Evolutionary conservation across 495 filamentous ascomycete genomes (phyloP).

Genomic region (Pseudoneurospora amorphoporcata): DNA sequence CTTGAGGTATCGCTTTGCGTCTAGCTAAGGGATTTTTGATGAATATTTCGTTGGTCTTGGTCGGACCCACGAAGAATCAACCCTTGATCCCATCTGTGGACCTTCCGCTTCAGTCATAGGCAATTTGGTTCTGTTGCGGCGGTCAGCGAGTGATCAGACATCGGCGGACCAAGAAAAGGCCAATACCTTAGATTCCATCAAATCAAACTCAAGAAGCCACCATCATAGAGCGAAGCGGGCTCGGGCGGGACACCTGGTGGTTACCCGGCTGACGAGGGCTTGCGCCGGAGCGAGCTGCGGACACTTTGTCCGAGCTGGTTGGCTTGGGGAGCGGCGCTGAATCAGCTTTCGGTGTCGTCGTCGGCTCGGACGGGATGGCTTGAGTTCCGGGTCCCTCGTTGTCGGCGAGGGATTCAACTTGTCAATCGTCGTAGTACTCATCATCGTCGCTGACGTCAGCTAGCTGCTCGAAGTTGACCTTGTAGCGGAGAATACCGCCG

Average conservation of each 20-base stretch:
- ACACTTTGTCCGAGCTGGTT: constrained; percentile 27
- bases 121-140: not conserved
- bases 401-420: constrained; percentile 75
- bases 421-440: constrained; percentile 99
- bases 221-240: constrained; percentile 51
- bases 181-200: constrained; percentile 17
- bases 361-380: constrained; percentile 53
- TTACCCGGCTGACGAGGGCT: constrained; percentile 25
- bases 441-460: constrained; percentile 92
- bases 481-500: constrained; percentile 93
- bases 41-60: not conserved
- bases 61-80: not conserved
- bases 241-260: constrained; percentile 39
- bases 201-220: constrained; percentile 43
- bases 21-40: not conserved
- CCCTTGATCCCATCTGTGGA: not conserved
- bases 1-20: not conserved
- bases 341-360: constrained; percentile 24
- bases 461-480: constrained; percentile 99
- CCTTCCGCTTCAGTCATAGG: not conserved
- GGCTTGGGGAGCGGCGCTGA: constrained; percentile 21
- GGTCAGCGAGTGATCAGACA: not conserved
- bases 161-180: not conserved
- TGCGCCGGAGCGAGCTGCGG: constrained; percentile 27
- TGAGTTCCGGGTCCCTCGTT: constrained; percentile 71